Evolutionary conservation across 2,329 filamentous ascomycete species (phyloP).

Genomic region (Ceratocystis smalleyi): DNA sequence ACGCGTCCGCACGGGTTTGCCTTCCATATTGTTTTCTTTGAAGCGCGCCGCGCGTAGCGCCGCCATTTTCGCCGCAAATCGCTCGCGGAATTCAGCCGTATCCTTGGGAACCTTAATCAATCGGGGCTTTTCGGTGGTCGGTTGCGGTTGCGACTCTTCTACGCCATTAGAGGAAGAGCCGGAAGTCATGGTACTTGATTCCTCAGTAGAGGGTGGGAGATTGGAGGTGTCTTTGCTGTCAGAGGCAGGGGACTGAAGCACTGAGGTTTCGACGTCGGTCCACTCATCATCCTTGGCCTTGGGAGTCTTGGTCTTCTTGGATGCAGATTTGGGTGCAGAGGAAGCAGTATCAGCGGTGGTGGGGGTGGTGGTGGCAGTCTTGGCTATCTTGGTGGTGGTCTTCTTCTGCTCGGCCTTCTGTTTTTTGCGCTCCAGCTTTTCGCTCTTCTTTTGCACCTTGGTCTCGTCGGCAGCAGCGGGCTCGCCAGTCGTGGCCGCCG

Average conservation of each 20-base stretch:
- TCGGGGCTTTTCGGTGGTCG: constrained; percentile 39
- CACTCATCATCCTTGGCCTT: constrained; percentile 16
- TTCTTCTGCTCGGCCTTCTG: constrained; percentile 21
- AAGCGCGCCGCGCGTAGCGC: constrained; percentile 60
- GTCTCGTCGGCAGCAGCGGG: constrained; percentile 19
- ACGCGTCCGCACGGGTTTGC: constrained; percentile 66
- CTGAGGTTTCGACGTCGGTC: constrained; percentile 29
- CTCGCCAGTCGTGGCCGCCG: constrained; percentile 29
- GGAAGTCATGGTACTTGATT: constrained; percentile 29
- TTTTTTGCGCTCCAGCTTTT: constrained; percentile 34
- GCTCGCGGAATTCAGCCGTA: constrained; percentile 58
- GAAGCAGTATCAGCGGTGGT: constrained; percentile 18
- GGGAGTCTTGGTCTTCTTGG: constrained; percentile 18
- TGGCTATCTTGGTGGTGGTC: neutral
- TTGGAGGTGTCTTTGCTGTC: constrained; percentile 36
- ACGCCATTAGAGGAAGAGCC: constrained; percentile 50
- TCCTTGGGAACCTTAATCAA: constrained; percentile 53
- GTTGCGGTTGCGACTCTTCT: constrained; percentile 29
- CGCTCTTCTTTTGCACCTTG: constrained; percentile 38
- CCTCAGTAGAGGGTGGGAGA: constrained; percentile 31
- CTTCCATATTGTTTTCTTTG: constrained; percentile 63
- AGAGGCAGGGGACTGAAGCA: constrained; percentile 36
- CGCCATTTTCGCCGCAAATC: constrained; percentile 70
- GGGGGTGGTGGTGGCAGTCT: neutral
- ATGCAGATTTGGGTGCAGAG: constrained; percentile 4